These are phyloP conservation scores for Carex arenaria DNA, from an alignment of 202 grass and related monocot genomes.

Conservation along the genomic window DNA sequence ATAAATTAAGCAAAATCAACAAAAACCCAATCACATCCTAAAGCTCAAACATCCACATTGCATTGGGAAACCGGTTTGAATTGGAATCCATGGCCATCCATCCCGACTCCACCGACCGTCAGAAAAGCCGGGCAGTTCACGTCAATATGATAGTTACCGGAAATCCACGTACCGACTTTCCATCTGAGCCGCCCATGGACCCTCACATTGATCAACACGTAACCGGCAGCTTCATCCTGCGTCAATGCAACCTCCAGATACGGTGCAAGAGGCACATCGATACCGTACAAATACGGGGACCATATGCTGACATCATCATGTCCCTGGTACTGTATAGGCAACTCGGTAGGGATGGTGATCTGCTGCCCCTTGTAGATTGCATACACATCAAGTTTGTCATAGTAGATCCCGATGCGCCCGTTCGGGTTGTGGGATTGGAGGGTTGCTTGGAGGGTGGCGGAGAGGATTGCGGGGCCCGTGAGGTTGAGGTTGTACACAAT, in stretches of 20 bases:
- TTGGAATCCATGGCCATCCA: slow-evolving; percentile 16
- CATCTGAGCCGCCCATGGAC: slow-evolving; percentile 49
- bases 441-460: slow-evolving; percentile 62
- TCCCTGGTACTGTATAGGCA: slow-evolving; percentile 60
- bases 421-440: slow-evolving; percentile 48
- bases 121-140: slow-evolving; percentile 78
- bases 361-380: slow-evolving; percentile 49
- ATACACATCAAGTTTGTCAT: slow-evolving; percentile 56
- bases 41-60: slow-evolving; percentile 59
- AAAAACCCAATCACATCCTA: not conserved
- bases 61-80: slow-evolving; percentile 48
- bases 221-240: slow-evolving; percentile 64
- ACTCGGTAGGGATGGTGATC: slow-evolving; percentile 55
- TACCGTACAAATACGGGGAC: slow-evolving; percentile 49
- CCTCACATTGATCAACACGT: slow-evolving; percentile 46
- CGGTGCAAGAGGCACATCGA: slow-evolving; percentile 34
- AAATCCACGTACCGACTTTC: slow-evolving; percentile 89
- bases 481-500: slow-evolving; percentile 52
- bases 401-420: slow-evolving; percentile 58
- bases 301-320: slow-evolving; percentile 44
- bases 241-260: slow-evolving; percentile 31
- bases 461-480: slow-evolving; percentile 37
- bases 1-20: not conserved
- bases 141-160: slow-evolving; percentile 53
- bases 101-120: slow-evolving; percentile 35